phyloP scores from a whole-genome alignment of 2,329 filamentous ascomycete species.

The Cladosporium velox region DNA sequence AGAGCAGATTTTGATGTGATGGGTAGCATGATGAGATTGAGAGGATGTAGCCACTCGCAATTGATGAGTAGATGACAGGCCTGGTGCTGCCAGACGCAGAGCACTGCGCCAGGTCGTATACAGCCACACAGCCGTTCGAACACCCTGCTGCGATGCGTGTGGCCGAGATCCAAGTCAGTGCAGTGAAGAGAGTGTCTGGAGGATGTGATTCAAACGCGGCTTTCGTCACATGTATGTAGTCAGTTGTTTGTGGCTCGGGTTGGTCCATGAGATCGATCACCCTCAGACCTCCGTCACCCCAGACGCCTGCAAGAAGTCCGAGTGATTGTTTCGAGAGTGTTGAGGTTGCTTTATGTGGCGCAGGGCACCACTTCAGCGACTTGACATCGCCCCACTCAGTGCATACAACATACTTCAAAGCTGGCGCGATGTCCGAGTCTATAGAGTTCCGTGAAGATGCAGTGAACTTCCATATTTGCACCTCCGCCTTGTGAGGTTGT shows the following conservation, averaged over 20 bases:
- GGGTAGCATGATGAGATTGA: constrained; percentile 55
- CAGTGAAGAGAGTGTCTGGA: constrained; percentile 57
- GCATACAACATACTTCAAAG: constrained; percentile 55
- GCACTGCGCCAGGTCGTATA: constrained; percentile 51
- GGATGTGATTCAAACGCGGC: constrained; percentile 55
- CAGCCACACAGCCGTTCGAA: constrained; percentile 57
- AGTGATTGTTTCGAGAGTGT: constrained; percentile 34
- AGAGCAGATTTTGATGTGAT: constrained; percentile 54
- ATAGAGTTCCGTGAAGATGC: constrained; percentile 43
- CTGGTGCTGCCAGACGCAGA: constrained; percentile 41
- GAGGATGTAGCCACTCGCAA: constrained; percentile 52
- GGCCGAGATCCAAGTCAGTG: constrained; percentile 58
- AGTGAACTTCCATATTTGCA: constrained; percentile 62
- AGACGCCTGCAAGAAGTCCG: constrained; percentile 59
- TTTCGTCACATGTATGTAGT: constrained; percentile 46
- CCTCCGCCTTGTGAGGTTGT: constrained; percentile 49
- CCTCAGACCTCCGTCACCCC: constrained; percentile 59
- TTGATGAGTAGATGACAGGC: constrained; percentile 47
- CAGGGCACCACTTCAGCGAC: constrained; percentile 59
- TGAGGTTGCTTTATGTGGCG: constrained; percentile 37
- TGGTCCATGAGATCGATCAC: constrained; percentile 53
- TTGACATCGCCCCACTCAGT: constrained; percentile 59
- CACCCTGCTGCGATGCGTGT: constrained; percentile 57
- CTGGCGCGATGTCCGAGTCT: constrained; percentile 47
- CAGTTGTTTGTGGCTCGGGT: constrained; percentile 15